Conservation (phyloP, 2,329 filamentous ascomycete genomes). For the Aspergillus alliaceus region DNA sequence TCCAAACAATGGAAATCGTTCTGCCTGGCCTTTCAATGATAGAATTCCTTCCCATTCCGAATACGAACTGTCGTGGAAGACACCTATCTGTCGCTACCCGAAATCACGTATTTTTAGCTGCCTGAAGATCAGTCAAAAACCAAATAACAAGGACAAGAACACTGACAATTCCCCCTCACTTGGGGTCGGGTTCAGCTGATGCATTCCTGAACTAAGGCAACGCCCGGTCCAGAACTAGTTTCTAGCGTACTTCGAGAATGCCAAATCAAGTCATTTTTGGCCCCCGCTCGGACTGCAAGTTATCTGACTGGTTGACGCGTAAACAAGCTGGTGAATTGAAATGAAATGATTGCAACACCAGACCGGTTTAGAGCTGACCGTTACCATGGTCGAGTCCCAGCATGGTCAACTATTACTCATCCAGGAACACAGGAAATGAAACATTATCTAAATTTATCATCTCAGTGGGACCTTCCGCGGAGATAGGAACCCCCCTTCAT, state of each 20-base stretch:
- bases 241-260: slow-evolving; percentile 30
- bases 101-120: too few relatives aligned
- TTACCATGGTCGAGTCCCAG: background rate
- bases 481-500: too few relatives aligned
- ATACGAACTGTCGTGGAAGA: background rate
- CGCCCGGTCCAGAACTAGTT: slow-evolving; percentile 8
- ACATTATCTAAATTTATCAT: too few relatives aligned
- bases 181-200: background rate
- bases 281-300: background rate
- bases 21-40: background rate
- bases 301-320: background rate
- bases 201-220: background rate
- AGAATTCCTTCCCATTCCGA: background rate
- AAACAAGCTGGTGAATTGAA: background rate
- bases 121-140: background rate
- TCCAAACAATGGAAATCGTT: background rate
- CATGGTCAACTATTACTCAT: too few relatives aligned
- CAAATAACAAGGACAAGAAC: background rate
- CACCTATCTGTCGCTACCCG: background rate
- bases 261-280: background rate
- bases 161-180: too few relatives aligned
- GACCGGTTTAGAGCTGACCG: background rate
- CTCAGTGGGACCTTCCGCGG: too few relatives aligned
- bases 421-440: too few relatives aligned
- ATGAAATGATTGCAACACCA: too few relatives aligned